Percentiles rank a stretch among this genome's conserved stretches.
These are phyloP conservation scores for Fraxinus quadrangulata DNA, from an alignment of 257 asterid species.

Conservation along the genomic window DNA sequence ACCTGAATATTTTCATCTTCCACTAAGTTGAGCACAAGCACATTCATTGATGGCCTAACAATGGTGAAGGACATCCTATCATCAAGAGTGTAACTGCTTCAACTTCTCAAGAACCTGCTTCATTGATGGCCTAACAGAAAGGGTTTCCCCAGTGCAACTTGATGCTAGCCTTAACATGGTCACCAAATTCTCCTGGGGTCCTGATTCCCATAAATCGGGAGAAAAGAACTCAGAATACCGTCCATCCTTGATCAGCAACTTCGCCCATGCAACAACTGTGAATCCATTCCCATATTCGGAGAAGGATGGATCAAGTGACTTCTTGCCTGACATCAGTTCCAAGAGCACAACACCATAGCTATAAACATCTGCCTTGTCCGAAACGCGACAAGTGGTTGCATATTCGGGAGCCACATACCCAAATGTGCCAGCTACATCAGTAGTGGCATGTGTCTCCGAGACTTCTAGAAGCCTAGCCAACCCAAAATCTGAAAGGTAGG, in stretches of 20 bases:
- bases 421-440: constrained; percentile 88
- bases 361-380: constrained; percentile 89
- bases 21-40: no score
- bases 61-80: no score
- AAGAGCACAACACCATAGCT: constrained; percentile 86
- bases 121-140: constrained; percentile 81
- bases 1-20: no score
- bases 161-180: constrained; percentile 53
- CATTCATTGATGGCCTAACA: no score
- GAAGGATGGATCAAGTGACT: constrained; percentile 83
- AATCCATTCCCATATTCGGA: constrained; percentile 84
- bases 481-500: constrained; percentile 83
- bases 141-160: constrained; percentile 85
- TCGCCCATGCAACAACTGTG: constrained; percentile 73
- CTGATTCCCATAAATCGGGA: constrained; percentile 75
- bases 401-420: constrained; percentile 95
- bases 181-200: constrained; percentile 85
- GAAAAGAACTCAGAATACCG: constrained; percentile 59
- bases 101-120: constrained; percentile 51
- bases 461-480: constrained; percentile 76
- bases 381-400: constrained; percentile 90
- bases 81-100: no score
- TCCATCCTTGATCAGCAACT: constrained; percentile 55
- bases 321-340: constrained; percentile 84
- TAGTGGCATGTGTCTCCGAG: constrained; percentile 82